Conservation (phyloP, 768 basidiomycete species). For the Rhodosporidiobolus odoratus region DNA sequence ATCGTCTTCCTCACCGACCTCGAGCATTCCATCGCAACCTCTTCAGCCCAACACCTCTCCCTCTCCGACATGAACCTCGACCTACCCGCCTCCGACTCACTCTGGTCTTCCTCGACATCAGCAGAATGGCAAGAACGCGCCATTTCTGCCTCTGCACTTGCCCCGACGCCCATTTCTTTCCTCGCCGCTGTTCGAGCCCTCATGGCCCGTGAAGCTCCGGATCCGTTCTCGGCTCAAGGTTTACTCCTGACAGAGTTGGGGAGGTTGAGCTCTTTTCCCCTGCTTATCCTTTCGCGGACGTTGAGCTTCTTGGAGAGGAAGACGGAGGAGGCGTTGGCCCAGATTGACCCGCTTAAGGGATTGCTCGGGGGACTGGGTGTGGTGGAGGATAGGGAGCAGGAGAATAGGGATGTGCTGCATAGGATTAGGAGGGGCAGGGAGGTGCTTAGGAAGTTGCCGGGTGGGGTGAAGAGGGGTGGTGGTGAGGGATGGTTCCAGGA, state of each 20-base stretch:
- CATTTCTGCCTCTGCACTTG: too few relatives aligned
- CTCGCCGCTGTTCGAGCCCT: conserved; percentile 27
- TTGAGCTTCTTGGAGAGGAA: conserved; percentile 32
- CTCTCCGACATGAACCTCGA: conserved; percentile 25
- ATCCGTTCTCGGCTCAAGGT: conserved; percentile 18
- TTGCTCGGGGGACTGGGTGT: conserved; percentile 28
- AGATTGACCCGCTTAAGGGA: conserved; percentile 27
- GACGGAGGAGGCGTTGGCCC: conserved; percentile 31
- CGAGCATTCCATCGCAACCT: conserved; percentile 25
- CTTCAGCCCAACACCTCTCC: conserved; percentile 13
- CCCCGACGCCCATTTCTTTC: conserved; percentile 5
- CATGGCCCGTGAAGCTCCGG: not conserved
- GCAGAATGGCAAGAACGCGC: conserved; percentile 7
- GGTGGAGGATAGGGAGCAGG: conserved; percentile 18
- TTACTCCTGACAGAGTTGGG: conserved; percentile 22
- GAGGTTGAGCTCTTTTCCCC: conserved; percentile 26
- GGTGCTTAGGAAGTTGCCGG: conserved; percentile 14
- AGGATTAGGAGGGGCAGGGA: conserved; percentile 26
- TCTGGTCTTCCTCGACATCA: conserved; percentile 19
- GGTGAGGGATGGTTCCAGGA: conserved; percentile 34
- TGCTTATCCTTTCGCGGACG: conserved; percentile 26
- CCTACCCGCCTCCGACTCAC: conserved; percentile 21
- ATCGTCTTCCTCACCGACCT: conserved; percentile 38
- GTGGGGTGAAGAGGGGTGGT: conserved; percentile 27
- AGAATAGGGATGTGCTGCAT: conserved; percentile 27